Percentiles rank a stretch among this genome's conserved stretches.
Conservation (phyloP, 306 rosid genomes). For the Nissolia schottii region DNA sequence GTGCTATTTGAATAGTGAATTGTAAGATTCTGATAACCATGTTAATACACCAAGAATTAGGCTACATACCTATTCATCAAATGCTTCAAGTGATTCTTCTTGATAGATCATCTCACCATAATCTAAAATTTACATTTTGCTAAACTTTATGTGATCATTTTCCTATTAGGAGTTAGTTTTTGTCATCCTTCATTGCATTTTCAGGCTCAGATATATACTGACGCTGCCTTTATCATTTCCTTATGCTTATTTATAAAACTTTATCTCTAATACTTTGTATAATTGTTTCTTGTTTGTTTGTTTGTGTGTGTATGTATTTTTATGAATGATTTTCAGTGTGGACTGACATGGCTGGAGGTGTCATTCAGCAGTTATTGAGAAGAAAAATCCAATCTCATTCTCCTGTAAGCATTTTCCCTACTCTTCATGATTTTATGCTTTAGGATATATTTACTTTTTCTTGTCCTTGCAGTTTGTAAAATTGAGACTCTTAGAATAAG, state of each 20-base stretch:
- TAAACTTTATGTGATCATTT: too few species aligned
- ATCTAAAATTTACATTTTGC: too few species aligned
- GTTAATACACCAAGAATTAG: not conserved
- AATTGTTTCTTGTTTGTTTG: not conserved
- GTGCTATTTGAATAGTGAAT: too few species aligned
- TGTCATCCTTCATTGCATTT: not conserved
- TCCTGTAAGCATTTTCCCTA: conserved; percentile 41
- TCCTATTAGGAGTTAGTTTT: not conserved
- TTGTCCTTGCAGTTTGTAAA: not conserved
- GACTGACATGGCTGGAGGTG: not conserved
- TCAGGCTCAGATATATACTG: too few species aligned
- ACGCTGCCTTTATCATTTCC: not conserved
- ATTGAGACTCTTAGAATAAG: not conserved
- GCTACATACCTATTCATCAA: not conserved
- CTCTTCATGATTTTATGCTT: conserved; percentile 8
- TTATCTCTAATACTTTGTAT: not conserved
- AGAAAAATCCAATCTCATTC: conserved; percentile 34
- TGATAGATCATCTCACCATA: not conserved
- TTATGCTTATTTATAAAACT: not conserved
- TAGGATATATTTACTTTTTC: not conserved
- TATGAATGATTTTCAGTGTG: conserved; percentile 31
- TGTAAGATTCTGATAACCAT: too few species aligned
- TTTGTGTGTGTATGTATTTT: not conserved
- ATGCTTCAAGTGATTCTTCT: not conserved
- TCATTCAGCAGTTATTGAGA: not conserved